Evolutionary conservation across 139 green algal species (phyloP).

Genomic region (Monoraphidium neglectum): DNA sequence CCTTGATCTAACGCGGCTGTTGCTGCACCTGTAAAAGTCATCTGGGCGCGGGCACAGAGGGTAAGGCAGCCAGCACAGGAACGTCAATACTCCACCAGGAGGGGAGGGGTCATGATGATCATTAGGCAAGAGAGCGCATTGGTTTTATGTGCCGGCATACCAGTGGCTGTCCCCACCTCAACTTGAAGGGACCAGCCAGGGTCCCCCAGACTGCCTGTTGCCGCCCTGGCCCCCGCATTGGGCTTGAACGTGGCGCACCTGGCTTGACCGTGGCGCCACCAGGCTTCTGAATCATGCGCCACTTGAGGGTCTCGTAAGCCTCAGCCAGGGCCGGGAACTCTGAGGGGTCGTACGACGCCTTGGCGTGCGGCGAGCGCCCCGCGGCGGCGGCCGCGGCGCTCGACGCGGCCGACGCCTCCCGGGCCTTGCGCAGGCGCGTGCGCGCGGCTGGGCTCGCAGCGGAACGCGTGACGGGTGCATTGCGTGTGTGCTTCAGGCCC

Average conservation of each 20-base stretch:
- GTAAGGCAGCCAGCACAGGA: no score
- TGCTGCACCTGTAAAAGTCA: conserved; percentile 29
- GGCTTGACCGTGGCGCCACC: conserved; percentile 89
- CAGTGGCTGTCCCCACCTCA: no score
- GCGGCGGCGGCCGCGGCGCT: conserved; percentile 30
- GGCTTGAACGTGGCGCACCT: no score
- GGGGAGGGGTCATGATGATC: no score
- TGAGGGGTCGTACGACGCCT: conserved; percentile 66
- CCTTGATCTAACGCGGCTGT: neutral
- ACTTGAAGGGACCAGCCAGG: no score
- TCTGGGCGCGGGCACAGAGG: no score
- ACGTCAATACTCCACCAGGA: no score
- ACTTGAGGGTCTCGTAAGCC: conserved; percentile 84
- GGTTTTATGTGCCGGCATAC: no score
- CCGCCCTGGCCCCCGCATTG: no score
- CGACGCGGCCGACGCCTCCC: conserved; percentile 18
- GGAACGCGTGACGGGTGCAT: neutral
- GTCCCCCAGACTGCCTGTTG: no score
- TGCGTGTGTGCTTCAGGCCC: neutral
- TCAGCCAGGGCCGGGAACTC: conserved; percentile 67
- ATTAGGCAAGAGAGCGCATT: no score
- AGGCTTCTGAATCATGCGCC: conserved; percentile 87
- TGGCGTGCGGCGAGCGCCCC: conserved; percentile 64
- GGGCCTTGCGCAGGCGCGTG: conserved; percentile 67
- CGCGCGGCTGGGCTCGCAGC: conserved; percentile 67